Evolutionary conservation across 2,329 filamentous ascomycete genomes (phyloP).

Genomic region (Acrocalymma vagum): DNA sequence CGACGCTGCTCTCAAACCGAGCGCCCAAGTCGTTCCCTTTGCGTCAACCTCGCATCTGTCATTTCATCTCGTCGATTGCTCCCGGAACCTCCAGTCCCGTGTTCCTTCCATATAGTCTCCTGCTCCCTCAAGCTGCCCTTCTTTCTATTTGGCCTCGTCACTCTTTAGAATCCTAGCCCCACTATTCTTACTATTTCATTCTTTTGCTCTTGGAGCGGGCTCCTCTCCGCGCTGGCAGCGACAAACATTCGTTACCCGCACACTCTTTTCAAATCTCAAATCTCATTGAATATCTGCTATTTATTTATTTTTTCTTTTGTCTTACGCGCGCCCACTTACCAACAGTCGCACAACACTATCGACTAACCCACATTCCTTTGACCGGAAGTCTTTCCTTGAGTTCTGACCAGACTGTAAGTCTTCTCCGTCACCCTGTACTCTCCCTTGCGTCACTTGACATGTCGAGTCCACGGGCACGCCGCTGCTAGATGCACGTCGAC

Average conservation of each 20-base stretch:
- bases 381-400: constrained; percentile 31
- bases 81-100: constrained; percentile 42
- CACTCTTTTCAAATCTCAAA: constrained; percentile 45
- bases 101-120: constrained; percentile 46
- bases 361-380: constrained; percentile 47
- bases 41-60: constrained; percentile 43
- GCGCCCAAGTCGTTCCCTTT: constrained; percentile 45
- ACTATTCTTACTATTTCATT: constrained; percentile 39
- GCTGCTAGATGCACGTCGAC: constrained; percentile 29
- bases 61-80: constrained; percentile 38
- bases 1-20: constrained; percentile 49
- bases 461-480: constrained; percentile 23
- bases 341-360: constrained; percentile 43
- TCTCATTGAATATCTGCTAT: too few species aligned
- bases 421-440: constrained; percentile 19
- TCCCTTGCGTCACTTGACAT: constrained; percentile 37
- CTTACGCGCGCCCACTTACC: constrained; percentile 31
- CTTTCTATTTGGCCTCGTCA: constrained; percentile 49
- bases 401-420: constrained; percentile 38
- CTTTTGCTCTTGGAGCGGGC: constrained; percentile 45
- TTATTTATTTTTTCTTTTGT: constrained; percentile 38
- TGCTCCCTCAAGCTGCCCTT: constrained; percentile 38
- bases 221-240: constrained; percentile 50
- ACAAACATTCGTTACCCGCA: constrained; percentile 46
- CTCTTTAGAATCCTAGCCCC: constrained; percentile 45